Percentiles rank a stretch among this genome's conserved stretches.
Evolutionary conservation across 257 asterid genomes (phyloP).

Genomic region (Euphrasia confusa): DNA sequence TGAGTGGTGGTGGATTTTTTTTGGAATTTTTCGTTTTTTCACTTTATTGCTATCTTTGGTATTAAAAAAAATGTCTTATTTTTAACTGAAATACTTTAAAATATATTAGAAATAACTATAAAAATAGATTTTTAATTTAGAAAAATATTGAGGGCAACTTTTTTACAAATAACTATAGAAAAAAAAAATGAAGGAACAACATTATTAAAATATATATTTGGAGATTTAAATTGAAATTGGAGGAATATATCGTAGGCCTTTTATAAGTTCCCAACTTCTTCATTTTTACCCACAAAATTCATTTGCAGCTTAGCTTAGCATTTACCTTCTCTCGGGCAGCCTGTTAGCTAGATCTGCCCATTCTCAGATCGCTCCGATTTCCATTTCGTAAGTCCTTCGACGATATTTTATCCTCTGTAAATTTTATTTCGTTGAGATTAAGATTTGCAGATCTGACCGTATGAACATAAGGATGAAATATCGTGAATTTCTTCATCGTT

Average conservation of each 20-base stretch:
- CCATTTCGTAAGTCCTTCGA: slow-evolving; percentile 3
- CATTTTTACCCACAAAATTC: background rate
- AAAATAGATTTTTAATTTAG: too few species aligned
- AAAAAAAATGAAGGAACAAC: too few species aligned
- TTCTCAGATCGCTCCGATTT: slow-evolving; percentile 8
- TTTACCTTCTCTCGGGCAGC: slow-evolving; percentile 2
- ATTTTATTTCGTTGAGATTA: background rate
- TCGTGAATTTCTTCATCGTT: slow-evolving; percentile 8
- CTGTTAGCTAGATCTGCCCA: slow-evolving; percentile 18
- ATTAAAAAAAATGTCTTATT: too few species aligned
- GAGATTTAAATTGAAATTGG: background rate
- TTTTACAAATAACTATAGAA: too few species aligned
- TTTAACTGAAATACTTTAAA: too few species aligned
- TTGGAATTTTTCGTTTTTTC: too few species aligned
- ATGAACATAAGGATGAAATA: background rate
- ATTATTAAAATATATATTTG: too few species aligned
- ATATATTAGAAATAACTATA: too few species aligned
- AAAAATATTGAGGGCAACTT: too few species aligned
- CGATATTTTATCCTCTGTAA: too few species aligned
- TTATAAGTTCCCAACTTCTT: background rate
- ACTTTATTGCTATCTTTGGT: too few species aligned
- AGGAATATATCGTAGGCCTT: background rate
- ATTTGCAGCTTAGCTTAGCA: background rate
- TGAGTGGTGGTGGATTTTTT: too few species aligned
- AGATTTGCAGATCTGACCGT: slow-evolving; percentile 16